Base-by-base conservation (phyloP, 106 monocot genomes). In the Acanthochlamys bracteata region DNA sequence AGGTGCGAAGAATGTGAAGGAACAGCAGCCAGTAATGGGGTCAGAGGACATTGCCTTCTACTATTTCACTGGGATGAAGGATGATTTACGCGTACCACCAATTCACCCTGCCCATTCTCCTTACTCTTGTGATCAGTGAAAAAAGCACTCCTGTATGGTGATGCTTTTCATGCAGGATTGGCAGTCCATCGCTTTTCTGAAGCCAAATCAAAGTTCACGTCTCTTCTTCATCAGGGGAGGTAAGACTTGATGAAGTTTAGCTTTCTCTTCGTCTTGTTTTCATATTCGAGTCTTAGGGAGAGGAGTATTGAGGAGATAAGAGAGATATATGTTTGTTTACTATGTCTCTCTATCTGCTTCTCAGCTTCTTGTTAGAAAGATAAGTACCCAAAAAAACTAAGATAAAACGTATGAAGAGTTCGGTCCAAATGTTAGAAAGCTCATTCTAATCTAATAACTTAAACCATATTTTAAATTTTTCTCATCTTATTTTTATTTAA, bases 1-100 rank as follows among this genome's bases (percentile, higher is more conserved):
- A 10, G 92, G 92, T 25, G 13, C 54, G 0, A 25, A 60, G 10
- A 73, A 77, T 47, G 75, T 87, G 19, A 60, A 61, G 42, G 74
- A 74, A 0, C 57, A 21, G 27, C 26, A 42, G 43, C 92, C 82
- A 8, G 39, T 66, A 45, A 93, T 93, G 93, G 93, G 93, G 15
- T 54, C 85, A 0, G 93, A 93, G 68, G 93, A 89, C 61, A 89
- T 93, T n/a, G 41, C 85, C 0, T 85, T 85, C 68, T 93, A 83
- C 88, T 93, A 80, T 55, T 63, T 46, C 22, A 19, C 43, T 41
- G 63, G 43, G 3, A 63, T 63, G 63, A 42, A 63, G 42, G 42
- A 63, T 45, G 63, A 63, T 11, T 45, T 42, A 14, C 42, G 22
- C 19, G 1, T 11, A 13, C 43, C 63, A n/a, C 22, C 40, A 21